Base-by-base conservation (phyloP, 148 eudicot genomes). In the Simmondsia chinensis region DNA sequence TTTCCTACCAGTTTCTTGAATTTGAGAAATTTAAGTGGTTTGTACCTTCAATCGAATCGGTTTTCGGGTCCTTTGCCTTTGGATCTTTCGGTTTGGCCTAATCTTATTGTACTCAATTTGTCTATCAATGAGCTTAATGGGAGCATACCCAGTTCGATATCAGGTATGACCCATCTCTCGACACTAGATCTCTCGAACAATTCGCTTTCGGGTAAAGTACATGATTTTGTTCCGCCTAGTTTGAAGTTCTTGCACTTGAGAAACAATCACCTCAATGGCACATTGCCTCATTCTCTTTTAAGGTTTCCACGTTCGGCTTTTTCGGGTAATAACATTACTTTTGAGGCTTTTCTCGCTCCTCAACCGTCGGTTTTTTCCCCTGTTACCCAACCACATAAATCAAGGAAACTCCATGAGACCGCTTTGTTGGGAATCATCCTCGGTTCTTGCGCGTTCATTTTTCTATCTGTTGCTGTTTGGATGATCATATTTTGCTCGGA, bases 71-170 rank as follows among this genome's bases (percentile, higher is more conserved):
- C 74, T 0, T 34, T 86, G 62, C 93, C 87, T 2, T 45, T 16
- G 22, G 48, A 74, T 72, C 68, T 74, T 43, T 67, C 82, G 4
- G 66, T 34, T 50, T 87, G 77, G 88, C 48, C 31, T 2, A 66
- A 67, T 49, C 69, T 87, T 16, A 41, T 55, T 0, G 67, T 77
- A 9, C 20, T 84, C 9, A 55, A 77, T 50, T 56, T 84, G 26
- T 74, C 95, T 4, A 50, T 72, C 46, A 84, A 84, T 52, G 37
- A 39, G 4, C 80, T 84, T 43, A 74, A 74, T 60, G 89, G 80
- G 11, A 77, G 59, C 25, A 72, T 84, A 21, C 70, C 85, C 14
- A 12, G 33, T n/a, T 80, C 82, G 0, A 28, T 84, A 31, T 62
- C 77, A 3, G 77, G 54, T 63, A 56, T 77, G 45, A 74, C 63